Evolutionary conservation across 768 basidiomycete genomes (phyloP).

Genomic region (Boletellus ananas): DNA sequence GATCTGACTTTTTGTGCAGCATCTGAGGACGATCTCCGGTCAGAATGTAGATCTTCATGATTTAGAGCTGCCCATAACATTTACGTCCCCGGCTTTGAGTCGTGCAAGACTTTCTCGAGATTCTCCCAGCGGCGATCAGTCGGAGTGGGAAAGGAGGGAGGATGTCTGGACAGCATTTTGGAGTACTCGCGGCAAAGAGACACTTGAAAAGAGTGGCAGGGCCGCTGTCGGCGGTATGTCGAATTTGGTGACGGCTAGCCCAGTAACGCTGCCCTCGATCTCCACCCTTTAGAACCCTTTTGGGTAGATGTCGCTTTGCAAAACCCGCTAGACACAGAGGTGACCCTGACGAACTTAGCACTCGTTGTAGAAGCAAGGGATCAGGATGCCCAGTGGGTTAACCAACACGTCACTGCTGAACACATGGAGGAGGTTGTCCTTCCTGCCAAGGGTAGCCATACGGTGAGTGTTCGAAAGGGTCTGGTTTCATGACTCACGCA

Average conservation of each 20-base stretch:
- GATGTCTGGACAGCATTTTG: conserved; percentile 62
- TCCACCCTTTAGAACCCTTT: conserved; percentile 53
- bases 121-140: conserved; percentile 38
- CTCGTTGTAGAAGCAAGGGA: conserved; percentile 44
- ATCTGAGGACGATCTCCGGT: conserved; percentile 60
- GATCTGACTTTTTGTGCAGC: conserved; percentile 42
- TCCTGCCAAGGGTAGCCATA: conserved; percentile 59
- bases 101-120: conserved; percentile 55
- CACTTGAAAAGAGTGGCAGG: conserved; percentile 51
- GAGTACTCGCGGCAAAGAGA: conserved; percentile 50
- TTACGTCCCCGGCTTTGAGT: conserved; percentile 59
- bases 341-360: conserved; percentile 63
- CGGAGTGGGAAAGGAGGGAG: conserved; percentile 63
- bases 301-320: conserved; percentile 69
- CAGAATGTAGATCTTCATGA: conserved; percentile 40
- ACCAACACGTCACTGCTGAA: conserved; percentile 52
- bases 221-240: conserved; percentile 60
- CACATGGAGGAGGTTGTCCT: conserved; percentile 59
- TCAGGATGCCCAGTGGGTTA: conserved; percentile 29
- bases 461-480: conserved; percentile 39
- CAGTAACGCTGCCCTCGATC: background rate
- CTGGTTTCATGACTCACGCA: background rate
- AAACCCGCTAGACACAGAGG: conserved; percentile 73
- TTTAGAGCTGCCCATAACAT: conserved; percentile 60
- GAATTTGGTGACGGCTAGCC: background rate